phyloP scores from a whole-genome alignment of 371 early-diverging fungal species.

The Sporodiniella umbellata region DNA sequence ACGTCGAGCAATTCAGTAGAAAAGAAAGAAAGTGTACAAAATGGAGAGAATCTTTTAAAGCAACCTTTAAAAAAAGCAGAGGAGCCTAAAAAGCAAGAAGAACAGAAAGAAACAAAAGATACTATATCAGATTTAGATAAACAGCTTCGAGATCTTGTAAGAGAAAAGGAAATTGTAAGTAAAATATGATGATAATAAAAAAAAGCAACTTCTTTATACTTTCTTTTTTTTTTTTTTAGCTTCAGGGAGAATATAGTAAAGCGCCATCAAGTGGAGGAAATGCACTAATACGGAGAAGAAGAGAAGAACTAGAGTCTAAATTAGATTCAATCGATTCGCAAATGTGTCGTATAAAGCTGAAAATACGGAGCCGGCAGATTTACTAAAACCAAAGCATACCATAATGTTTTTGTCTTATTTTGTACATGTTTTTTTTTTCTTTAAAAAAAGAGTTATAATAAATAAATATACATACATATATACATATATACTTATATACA shows the following conservation, averaged over 20 bases:
- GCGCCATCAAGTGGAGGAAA: slow-evolving; percentile 56
- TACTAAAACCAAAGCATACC: slow-evolving; percentile 8
- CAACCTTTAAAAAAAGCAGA: neutral
- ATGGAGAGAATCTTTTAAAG: neutral
- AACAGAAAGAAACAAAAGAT: neutral
- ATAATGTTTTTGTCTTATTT: slow-evolving; percentile 2
- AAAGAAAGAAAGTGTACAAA: neutral
- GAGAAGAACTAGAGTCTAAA: slow-evolving; percentile 53
- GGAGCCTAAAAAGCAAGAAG: slow-evolving; percentile 20
- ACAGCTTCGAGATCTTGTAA: slow-evolving; percentile 13
- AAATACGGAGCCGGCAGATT: slow-evolving; percentile 23
- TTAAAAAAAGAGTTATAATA: too few species aligned
- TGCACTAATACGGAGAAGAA: slow-evolving; percentile 46
- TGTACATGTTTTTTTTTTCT: neutral
- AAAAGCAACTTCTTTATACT: too few species aligned
- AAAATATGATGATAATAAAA: neutral
- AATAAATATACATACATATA: neutral
- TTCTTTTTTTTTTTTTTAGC: neutral
- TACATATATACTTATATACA: too few species aligned
- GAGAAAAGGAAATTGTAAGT: slow-evolving; percentile 30
- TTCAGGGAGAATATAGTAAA: slow-evolving; percentile 49
- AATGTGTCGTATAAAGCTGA: slow-evolving; percentile 41
- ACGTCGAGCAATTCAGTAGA: neutral
- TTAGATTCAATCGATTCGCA: slow-evolving; percentile 45
- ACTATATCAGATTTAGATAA: slow-evolving; percentile 13